Evolutionary conservation across 768 basidiomycete genomes (phyloP).

Genomic region (Serpula lacrymans): DNA sequence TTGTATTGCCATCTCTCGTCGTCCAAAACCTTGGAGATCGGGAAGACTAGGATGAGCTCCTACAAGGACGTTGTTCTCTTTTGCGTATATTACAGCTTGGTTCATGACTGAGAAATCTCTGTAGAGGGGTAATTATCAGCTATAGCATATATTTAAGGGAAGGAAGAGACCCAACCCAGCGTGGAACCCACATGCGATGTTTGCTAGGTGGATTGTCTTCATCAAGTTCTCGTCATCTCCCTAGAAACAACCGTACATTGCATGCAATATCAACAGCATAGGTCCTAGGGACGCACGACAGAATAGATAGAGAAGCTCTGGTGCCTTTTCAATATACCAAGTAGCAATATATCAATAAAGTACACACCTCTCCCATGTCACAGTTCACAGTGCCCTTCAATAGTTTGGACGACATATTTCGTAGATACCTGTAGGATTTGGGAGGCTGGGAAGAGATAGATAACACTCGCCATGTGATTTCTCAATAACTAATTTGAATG

Average conservation of each 20-base stretch:
- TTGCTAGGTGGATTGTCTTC: constrained; percentile 56
- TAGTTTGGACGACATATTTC: constrained; percentile 17
- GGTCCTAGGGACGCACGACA: constrained; percentile 30
- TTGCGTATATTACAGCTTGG: constrained; percentile 56
- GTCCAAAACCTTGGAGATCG: constrained; percentile 63
- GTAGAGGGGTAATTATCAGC: neutral
- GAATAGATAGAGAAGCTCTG: constrained; percentile 53
- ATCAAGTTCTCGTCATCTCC: constrained; percentile 51
- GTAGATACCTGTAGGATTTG: no score
- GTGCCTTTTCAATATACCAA: neutral
- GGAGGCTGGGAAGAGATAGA: no score
- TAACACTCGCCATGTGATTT: no score
- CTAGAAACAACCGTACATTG: constrained; percentile 20
- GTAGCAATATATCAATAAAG: no score
- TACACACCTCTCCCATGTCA: constrained; percentile 51
- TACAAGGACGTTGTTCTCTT: constrained; percentile 50
- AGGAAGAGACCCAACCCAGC: constrained; percentile 44
- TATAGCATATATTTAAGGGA: neutral
- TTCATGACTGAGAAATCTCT: constrained; percentile 68
- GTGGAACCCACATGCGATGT: constrained; percentile 69
- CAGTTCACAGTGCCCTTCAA: constrained; percentile 47
- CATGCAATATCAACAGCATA: neutral
- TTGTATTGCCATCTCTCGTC: constrained; percentile 60
- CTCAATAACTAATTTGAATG: no score
- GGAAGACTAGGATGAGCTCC: constrained; percentile 68